Base-by-base conservation (phyloP, 768 basidiomycete species). In the Tylopilus cervinicoccineus region DNA sequence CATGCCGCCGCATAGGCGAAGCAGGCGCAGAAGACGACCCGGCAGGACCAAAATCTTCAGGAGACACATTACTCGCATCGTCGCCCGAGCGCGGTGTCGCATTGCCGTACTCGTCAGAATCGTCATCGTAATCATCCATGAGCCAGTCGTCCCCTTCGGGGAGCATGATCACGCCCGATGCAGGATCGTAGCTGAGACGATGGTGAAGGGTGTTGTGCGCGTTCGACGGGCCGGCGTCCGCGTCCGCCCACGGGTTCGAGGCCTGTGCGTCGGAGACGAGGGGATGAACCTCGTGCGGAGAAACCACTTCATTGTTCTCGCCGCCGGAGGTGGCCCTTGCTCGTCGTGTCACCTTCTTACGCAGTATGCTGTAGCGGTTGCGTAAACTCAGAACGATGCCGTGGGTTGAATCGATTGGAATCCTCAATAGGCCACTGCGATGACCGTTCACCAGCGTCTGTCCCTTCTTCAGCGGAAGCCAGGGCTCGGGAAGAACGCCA, bases 401-500 rank as follows among this genome's bases (percentile, higher is more conserved):
- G 47, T 86, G 76, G 23, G 73, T 75, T 17, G 67, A 58, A 40
- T 78, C 74, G 29, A 72, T 68, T 1, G 65, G 58, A 5, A 68
- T 64, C 33, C 66, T 59, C 11, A 76, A 61, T 19, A 70, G 59
- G 28, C 69, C 70, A 17, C 60, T 60, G 38, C 59, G 55, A 45
- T 57, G 38, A 38, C 72, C 64, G 54, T 91, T 92, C 19, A 84
- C 81, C 3, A 88, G 75, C 0, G 78, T 78, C 60, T 92, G 86
- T 0, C 83, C 86, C 60, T 84, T 89, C 71, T 89, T 91, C 43
- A 93, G 70, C 2, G 94, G 94, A 4, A 97, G 77, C 95, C 95
- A 98, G 0, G 95, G 94, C 49, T 86, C 83, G 3, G 95, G 95
- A 0, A 98, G 78, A 5, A 88, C 79, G 2, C 95, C 95, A n/a